A percentile compares a stretch with the other conserved stretches of the same genome.
These are phyloP conservation scores for Nicotiana otophora DNA, from an alignment of 257 asterid species.

Conservation along the genomic window DNA sequence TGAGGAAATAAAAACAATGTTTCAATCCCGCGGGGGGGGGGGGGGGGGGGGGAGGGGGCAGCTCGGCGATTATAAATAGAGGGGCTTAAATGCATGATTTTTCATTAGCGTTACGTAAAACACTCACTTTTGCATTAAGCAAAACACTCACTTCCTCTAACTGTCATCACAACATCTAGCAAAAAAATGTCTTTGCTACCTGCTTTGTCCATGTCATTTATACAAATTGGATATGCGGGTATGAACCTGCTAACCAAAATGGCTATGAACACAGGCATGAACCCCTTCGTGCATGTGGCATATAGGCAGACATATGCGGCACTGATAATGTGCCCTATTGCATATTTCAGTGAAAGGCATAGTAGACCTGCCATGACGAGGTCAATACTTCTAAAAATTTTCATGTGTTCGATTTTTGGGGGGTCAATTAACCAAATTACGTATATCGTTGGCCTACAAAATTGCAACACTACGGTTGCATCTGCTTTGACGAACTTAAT, in stretches of 20 bases:
- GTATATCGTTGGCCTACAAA: neutral
- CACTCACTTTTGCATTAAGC: no score
- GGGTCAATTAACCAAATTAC: neutral
- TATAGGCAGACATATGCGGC: neutral
- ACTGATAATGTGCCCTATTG: neutral
- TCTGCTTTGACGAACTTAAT: neutral
- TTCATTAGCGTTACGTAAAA: no score
- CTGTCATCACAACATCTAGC: no score
- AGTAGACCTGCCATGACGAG: neutral
- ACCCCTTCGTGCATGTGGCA: neutral
- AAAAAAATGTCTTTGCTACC: neutral
- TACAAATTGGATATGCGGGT: neutral
- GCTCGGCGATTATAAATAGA: no score
- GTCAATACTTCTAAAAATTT: neutral
- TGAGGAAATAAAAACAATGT: no score
- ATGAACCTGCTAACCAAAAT: neutral
- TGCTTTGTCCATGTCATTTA: neutral
- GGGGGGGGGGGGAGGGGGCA: no score
- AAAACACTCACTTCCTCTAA: no score
- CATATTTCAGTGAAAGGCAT: neutral
- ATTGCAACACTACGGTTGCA: neutral
- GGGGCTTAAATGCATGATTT: no score
- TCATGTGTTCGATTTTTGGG: neutral
- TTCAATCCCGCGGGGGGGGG: no score
- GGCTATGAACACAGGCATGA: neutral